A percentile compares a stretch with the other conserved stretches of the same genome.
Evolutionary conservation across 108 stramenopile genomes (phyloP).

Genomic region (Nitzschia sp.): DNA sequence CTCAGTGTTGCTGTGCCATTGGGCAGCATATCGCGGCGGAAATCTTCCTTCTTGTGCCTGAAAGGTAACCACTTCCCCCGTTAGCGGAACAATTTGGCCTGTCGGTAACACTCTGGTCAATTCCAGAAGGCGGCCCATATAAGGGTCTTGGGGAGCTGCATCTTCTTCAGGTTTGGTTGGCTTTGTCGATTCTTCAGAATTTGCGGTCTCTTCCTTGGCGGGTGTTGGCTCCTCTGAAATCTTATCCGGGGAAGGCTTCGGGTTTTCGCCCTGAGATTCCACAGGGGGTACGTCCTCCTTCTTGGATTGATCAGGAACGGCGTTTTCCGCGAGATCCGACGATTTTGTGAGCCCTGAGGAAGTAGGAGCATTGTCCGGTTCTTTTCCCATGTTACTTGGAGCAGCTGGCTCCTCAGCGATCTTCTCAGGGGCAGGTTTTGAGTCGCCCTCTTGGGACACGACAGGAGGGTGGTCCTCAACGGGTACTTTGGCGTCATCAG

Average conservation of each 20-base stretch:
- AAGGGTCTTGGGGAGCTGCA: not conserved
- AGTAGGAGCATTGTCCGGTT: too few relatives aligned
- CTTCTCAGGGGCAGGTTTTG: not conserved
- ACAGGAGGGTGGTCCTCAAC: too few relatives aligned
- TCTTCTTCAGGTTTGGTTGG: not conserved
- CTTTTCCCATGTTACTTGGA: not conserved
- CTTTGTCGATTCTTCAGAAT: not conserved
- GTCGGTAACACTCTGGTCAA: conserved; percentile 10
- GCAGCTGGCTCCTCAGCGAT: too few relatives aligned
- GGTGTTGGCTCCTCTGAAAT: not conserved
- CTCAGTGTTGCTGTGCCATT: conserved; percentile 12
- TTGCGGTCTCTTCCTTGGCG: too few relatives aligned
- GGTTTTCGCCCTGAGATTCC: not conserved
- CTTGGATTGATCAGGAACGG: not conserved
- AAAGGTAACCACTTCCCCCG: conserved; percentile 18
- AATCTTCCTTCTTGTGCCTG: conserved; percentile 12
- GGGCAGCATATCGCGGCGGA: conserved; percentile 24
- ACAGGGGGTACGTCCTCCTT: not conserved
- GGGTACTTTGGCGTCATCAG: not conserved
- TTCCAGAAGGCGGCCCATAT: conserved; percentile 22
- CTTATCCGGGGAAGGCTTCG: not conserved
- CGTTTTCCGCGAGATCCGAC: too few relatives aligned
- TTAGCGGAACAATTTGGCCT: conserved; percentile 16
- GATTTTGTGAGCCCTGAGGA: too few relatives aligned
- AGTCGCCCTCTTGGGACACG: not conserved